Evolutionary conservation across 805 yeast species (phyloP).

Genomic region (Teunomyces aglyptinius): DNA sequence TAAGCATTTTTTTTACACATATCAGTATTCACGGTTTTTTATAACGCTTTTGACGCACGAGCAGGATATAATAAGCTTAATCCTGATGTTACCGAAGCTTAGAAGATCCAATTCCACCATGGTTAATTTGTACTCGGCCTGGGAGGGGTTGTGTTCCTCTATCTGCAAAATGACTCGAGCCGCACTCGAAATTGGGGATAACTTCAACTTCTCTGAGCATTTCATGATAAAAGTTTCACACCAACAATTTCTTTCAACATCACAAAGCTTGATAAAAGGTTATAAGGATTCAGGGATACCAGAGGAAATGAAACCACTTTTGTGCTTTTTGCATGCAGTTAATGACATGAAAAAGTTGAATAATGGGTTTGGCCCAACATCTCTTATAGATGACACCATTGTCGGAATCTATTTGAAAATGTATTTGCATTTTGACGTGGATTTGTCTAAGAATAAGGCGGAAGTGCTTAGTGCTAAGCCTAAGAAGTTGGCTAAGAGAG

Average conservation of each 20-base stretch:
- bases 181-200: conserved; percentile 39
- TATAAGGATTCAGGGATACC: conserved; percentile 32
- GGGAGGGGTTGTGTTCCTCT: conserved; percentile 60
- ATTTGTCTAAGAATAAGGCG: not conserved
- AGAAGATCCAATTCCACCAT: conserved; percentile 76
- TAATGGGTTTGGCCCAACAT: conserved; percentile 79
- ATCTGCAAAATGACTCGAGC: conserved; percentile 53
- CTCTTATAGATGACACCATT: conserved; percentile 69
- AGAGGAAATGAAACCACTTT: conserved; percentile 32
- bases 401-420: conserved; percentile 58
- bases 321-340: conserved; percentile 49
- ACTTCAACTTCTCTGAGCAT: conserved; percentile 47
- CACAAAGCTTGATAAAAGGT: conserved; percentile 29
- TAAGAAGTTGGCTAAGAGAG: conserved; percentile 41
- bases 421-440: conserved; percentile 23
- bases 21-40: conserved; percentile 64
- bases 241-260: conserved; percentile 40
- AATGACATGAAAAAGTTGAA: conserved; percentile 68
- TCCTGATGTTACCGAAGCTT: conserved; percentile 66
- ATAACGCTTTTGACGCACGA: conserved; percentile 53
- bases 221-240: conserved; percentile 46
- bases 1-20: conserved; percentile 78
- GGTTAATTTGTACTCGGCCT: conserved; percentile 59
- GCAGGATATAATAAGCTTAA: conserved; percentile 58
- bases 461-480: conserved; percentile 29